Evolutionary conservation across 176 grass and related monocot species (phyloP).

Genomic region (Carex littledalei): DNA sequence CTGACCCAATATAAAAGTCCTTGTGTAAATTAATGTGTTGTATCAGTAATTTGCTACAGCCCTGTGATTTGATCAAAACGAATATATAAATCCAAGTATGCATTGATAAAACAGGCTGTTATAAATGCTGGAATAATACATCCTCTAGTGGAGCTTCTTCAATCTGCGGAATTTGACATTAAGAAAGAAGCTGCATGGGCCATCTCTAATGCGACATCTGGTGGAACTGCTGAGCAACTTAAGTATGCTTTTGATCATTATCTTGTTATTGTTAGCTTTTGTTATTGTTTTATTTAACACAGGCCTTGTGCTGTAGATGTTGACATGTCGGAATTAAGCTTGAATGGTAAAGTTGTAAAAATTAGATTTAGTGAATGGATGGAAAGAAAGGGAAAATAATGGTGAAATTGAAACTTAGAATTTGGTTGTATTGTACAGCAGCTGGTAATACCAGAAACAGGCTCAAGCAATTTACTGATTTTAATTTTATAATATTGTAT

Average conservation of each 20-base stretch:
- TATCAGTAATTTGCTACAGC: not conserved
- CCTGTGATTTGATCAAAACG: not conserved
- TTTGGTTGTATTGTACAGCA: not conserved
- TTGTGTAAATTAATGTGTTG: not conserved
- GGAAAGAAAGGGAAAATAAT: not conserved
- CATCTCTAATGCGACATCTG: slow-evolving; percentile 33
- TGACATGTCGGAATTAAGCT: not conserved
- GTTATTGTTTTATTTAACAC: not conserved
- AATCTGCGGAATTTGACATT: slow-evolving; percentile 39
- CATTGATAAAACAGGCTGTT: slow-evolving; percentile 30
- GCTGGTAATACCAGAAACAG: not conserved
- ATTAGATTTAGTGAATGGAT: not conserved
- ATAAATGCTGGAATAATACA: slow-evolving; percentile 43
- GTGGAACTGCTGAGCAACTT: slow-evolving; percentile 45
- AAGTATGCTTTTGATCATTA: slow-evolving; percentile 26
- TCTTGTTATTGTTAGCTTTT: not conserved
- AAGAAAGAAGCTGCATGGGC: slow-evolving; percentile 42
- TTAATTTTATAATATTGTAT: not conserved
- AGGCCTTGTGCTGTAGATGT: not conserved
- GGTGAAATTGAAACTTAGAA: not conserved
- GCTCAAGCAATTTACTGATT: not conserved
- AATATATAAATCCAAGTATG: not conserved
- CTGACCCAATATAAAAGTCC: too few relatives aligned
- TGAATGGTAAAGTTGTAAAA: not conserved
- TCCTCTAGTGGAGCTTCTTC: slow-evolving; percentile 31